Conservation (phyloP, 306 rosid genomes). For the Vigna hirtella region DNA sequence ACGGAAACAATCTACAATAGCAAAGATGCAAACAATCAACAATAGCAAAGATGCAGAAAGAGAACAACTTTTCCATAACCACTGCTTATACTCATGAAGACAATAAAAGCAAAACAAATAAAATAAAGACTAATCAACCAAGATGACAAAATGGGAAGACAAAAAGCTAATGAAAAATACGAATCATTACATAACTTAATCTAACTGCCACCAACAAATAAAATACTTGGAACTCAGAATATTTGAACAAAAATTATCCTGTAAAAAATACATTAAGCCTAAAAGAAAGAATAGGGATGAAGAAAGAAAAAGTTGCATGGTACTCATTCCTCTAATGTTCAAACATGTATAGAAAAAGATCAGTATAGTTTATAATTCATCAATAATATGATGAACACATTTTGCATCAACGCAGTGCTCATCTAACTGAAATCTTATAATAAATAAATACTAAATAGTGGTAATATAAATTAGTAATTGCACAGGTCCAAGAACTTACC, state of each 20-base stretch:
- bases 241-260: neutral
- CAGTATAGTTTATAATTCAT: conserved; percentile 32
- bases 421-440: conserved; percentile 37
- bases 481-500: conserved; percentile 56
- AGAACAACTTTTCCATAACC: neutral
- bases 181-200: neutral
- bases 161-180: neutral
- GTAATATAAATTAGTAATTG: conserved; percentile 34
- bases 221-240: neutral
- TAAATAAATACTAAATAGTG: conserved; percentile 9
- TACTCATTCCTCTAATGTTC: conserved; percentile 16
- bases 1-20: neutral
- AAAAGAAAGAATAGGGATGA: conserved; percentile 2
- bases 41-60: neutral
- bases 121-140: neutral
- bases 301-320: neutral
- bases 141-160: neutral
- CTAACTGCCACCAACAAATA: neutral
- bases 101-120: neutral
- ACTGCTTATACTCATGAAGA: neutral
- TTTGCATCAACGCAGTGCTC: conserved; percentile 29
- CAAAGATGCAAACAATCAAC: neutral
- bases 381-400: conserved; percentile 23
- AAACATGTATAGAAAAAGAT: conserved; percentile 21
- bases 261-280: neutral